Percentiles rank a stretch among this genome's conserved stretches.
Conservation (phyloP, 345 rosid species). For the Syzygium aqueum region DNA sequence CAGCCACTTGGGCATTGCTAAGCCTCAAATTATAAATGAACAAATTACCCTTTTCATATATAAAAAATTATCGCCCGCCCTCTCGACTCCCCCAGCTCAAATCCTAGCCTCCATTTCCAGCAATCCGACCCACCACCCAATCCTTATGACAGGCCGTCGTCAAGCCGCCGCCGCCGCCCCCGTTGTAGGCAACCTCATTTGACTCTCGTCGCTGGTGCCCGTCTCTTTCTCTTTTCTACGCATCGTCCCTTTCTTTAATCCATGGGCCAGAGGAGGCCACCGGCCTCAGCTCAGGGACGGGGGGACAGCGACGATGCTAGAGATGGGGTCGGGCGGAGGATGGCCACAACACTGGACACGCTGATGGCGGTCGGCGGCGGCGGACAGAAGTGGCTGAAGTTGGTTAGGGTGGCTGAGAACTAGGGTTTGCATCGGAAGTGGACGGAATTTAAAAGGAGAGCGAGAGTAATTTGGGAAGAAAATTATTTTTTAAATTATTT, state of each 20-base stretch:
- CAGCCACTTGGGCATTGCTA: not conserved
- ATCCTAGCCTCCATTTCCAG: not conserved
- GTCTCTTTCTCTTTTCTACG: not conserved
- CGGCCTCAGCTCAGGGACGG: not conserved
- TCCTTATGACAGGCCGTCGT: not conserved
- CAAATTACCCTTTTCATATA: not conserved
- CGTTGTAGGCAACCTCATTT: not conserved
- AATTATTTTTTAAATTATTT: no score
- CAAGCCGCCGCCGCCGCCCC: accelerated
- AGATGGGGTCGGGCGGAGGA: not conserved
- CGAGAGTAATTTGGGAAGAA: not conserved
- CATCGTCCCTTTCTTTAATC: not conserved
- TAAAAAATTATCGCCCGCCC: no score
- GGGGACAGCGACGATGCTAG: not conserved
- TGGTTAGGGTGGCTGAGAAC: not conserved
- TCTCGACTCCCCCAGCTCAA: not conserved
- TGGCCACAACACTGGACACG: not conserved
- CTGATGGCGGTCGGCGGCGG: accelerated
- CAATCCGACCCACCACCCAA: not conserved
- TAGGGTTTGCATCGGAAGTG: not conserved
- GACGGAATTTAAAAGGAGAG: not conserved
- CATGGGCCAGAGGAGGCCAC: not conserved
- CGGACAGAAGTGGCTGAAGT: not conserved
- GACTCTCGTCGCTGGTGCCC: not conserved
- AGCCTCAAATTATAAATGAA: not conserved